phyloP scores from a whole-genome alignment of 176 grass and related monocot genomes.

The Phoenix roebelenii region DNA sequence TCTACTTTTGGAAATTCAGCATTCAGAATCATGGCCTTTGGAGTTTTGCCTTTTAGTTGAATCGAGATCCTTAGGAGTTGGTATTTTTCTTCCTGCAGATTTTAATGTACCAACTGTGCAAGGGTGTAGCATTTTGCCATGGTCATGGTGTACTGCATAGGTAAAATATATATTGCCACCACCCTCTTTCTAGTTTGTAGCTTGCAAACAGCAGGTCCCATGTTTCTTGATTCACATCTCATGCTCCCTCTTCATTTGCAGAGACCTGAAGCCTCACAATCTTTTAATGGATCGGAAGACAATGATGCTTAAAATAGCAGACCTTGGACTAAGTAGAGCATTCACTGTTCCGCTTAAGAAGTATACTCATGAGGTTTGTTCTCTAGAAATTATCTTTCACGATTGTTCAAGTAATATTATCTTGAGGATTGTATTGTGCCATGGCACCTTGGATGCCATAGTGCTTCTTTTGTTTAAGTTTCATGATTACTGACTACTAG shows the following conservation, averaged over 20 bases:
- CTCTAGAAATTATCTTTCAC: neutral
- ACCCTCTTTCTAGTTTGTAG: no score
- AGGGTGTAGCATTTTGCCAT: constrained; percentile 78
- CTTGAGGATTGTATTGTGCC: no score
- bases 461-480: no score
- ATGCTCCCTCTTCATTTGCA: constrained; percentile 8
- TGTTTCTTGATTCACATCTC: no score
- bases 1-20: no score
- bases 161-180: constrained; percentile 7
- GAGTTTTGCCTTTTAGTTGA: no score
- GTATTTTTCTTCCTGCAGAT: constrained; percentile 36
- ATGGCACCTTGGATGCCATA: no score
- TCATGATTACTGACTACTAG: no score
- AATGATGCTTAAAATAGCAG: constrained; percentile 91
- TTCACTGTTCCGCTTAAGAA: constrained; percentile 85
- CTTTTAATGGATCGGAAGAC: constrained; percentile 94
- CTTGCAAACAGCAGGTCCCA: no score
- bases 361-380: constrained; percentile 82
- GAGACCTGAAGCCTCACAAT: constrained; percentile 92
- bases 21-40: no score
- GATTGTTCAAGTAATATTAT: no score
- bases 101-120: constrained; percentile 95
- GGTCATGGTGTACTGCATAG: constrained; percentile 81
- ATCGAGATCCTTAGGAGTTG: neutral
- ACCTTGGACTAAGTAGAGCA: constrained; percentile 79